Evolutionary conservation across 176 grass and related monocot species (phyloP).

Genomic region (Secale cereale): DNA sequence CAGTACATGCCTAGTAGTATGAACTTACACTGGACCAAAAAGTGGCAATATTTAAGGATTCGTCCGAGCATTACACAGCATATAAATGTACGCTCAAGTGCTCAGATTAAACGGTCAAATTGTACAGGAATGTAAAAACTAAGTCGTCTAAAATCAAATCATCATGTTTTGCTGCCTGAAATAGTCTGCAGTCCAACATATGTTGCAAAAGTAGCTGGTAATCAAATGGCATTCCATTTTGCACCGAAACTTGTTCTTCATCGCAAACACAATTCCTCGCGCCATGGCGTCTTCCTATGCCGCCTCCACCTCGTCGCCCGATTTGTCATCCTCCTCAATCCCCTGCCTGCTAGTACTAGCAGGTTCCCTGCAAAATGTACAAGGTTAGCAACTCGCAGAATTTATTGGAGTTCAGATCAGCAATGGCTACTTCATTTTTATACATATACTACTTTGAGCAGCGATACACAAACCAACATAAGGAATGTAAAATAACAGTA

Average conservation of each 20-base stretch:
- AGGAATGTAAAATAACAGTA: too few relatives aligned
- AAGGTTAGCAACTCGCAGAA: background rate
- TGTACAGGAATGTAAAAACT: background rate
- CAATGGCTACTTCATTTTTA: too few relatives aligned
- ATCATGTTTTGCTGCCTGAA: background rate
- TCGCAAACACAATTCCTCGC: rapidly evolving
- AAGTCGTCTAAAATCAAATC: background rate
- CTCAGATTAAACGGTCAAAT: background rate
- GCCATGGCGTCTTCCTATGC: background rate
- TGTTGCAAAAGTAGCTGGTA: background rate
- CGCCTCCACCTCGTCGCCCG: background rate
- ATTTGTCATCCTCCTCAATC: background rate
- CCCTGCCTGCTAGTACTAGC: background rate
- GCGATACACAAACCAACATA: too few relatives aligned
- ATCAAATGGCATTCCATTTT: background rate
- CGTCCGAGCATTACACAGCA: background rate
- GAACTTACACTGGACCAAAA: background rate
- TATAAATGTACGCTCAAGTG: background rate
- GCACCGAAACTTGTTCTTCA: background rate
- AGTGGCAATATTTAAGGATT: background rate
- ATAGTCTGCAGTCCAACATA: background rate
- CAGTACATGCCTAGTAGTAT: background rate
- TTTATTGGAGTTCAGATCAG: too few relatives aligned
- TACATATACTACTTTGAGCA: too few relatives aligned
- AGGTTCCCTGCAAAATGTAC: background rate